phyloP scores from a whole-genome alignment of 495 filamentous ascomycete species.

The Glutinoglossum americanum region DNA sequence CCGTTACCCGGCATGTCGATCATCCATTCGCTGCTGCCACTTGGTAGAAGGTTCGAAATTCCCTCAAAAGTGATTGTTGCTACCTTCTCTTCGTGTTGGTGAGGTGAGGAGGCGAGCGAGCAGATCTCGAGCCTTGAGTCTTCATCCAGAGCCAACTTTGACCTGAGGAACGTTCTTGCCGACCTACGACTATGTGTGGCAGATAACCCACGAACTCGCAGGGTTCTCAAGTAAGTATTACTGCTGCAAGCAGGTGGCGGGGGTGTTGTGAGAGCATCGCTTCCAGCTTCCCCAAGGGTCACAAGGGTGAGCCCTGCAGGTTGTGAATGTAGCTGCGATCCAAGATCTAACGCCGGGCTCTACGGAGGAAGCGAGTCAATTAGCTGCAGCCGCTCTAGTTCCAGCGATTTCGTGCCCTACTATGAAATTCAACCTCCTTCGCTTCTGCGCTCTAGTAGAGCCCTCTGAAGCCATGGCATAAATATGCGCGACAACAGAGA shows the following conservation, averaged over 20 bases:
- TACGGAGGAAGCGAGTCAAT: neutral
- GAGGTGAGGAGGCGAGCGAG: neutral
- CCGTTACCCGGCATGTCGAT: neutral
- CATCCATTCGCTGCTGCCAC: neutral
- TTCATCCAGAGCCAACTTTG: neutral
- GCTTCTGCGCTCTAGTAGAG: neutral
- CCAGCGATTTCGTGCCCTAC: neutral
- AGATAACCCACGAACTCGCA: neutral
- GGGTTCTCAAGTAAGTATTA: neutral
- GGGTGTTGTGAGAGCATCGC: neutral
- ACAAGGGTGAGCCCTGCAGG: neutral
- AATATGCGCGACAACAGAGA: neutral
- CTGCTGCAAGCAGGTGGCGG: neutral
- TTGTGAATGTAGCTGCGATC: neutral
- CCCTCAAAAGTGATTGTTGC: neutral
- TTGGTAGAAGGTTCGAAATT: neutral
- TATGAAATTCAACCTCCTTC: neutral
- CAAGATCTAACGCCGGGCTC: neutral
- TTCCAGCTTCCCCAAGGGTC: neutral
- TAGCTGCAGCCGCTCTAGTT: neutral
- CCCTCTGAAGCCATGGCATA: neutral
- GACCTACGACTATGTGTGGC: neutral
- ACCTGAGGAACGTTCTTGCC: neutral
- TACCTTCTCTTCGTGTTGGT: neutral
- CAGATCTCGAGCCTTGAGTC: neutral